Evolutionary conservation across 345 rosid species (phyloP).

Genomic region (Linum trigynum): DNA sequence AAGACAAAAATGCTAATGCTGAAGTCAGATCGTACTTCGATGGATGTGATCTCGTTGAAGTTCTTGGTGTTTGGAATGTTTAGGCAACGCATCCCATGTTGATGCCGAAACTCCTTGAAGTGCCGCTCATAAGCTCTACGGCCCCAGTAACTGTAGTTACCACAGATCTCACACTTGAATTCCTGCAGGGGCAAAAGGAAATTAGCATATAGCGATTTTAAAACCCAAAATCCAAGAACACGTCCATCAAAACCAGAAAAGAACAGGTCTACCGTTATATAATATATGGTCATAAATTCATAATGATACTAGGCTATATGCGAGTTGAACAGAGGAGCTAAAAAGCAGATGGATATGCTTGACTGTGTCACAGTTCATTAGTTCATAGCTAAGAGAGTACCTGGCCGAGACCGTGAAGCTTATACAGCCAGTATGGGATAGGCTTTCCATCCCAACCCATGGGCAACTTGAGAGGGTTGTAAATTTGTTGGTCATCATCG

Average conservation of each 20-base stretch:
- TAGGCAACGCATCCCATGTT: slow-evolving; percentile 98
- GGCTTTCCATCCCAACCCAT: slow-evolving; percentile 99
- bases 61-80: slow-evolving; percentile 99
- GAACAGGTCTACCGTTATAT: not conserved
- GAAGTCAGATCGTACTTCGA: slow-evolving; percentile 35
- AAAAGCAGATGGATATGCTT: too few relatives aligned
- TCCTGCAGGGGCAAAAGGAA: slow-evolving; percentile 37
- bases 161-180: slow-evolving; percentile 93
- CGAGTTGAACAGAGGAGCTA: too few relatives aligned
- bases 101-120: slow-evolving; percentile 97
- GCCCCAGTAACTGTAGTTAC: slow-evolving; percentile 95
- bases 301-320: not conserved
- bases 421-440: slow-evolving; percentile 97
- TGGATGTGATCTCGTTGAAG: slow-evolving; percentile 91
- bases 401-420: slow-evolving; percentile 99
- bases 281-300: not conserved
- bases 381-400: slow-evolving; percentile 24
- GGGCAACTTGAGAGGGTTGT: slow-evolving; percentile 89
- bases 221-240: not conserved
- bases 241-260: not conserved
- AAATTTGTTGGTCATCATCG: slow-evolving; percentile 90
- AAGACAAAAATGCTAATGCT: not conserved
- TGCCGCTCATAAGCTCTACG: slow-evolving; percentile 95
- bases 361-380: not conserved
- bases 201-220: not conserved